Percentiles rank a stretch among this genome's conserved stretches.
phyloP scores from a whole-genome alignment of 2,329 filamentous ascomycete genomes.

The Raffaelea albimanens region DNA sequence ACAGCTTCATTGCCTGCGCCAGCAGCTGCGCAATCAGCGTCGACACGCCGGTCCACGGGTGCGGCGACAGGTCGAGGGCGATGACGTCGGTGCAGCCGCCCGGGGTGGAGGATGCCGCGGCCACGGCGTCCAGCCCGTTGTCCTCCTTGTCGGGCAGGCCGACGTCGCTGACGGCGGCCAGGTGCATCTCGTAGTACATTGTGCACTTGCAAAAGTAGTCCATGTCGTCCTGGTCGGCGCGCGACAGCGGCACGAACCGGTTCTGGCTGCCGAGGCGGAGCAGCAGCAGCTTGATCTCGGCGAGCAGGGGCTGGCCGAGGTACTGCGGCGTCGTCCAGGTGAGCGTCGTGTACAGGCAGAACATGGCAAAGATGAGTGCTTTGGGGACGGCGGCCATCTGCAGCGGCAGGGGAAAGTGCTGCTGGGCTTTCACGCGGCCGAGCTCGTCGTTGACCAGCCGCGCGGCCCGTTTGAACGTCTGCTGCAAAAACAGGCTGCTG shows the following conservation, averaged over 20 bases:
- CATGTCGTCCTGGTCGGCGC: constrained; percentile 17
- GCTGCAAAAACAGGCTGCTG: constrained; percentile 9
- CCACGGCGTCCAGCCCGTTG: too few relatives aligned
- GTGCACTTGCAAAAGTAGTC: constrained; percentile 26
- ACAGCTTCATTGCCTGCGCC: constrained; percentile 21
- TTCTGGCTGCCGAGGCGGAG: constrained; percentile 1
- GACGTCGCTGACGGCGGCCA: constrained; percentile 23
- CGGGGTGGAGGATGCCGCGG: too few relatives aligned
- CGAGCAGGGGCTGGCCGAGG: constrained; percentile 1
- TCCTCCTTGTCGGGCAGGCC: background rate
- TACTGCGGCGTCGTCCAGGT: constrained; percentile 25
- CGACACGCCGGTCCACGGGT: constrained; percentile 28
- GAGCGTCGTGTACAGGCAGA: constrained; percentile 26
- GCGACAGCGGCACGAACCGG: background rate
- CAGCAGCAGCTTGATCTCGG: constrained; percentile 8
- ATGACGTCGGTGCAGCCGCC: background rate
- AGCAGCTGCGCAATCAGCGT: constrained; percentile 20
- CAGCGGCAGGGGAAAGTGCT: background rate
- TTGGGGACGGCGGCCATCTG: constrained; percentile 16
- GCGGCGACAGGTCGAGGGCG: constrained; percentile 11
- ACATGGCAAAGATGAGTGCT: constrained; percentile 23
- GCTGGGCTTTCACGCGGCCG: background rate
- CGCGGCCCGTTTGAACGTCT: constrained; percentile 23
- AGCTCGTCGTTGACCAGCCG: constrained; percentile 13
- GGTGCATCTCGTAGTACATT: constrained; percentile 26